phyloP scores from a whole-genome alignment of 257 asterid genomes.

The Forsythia viridissima region DNA sequence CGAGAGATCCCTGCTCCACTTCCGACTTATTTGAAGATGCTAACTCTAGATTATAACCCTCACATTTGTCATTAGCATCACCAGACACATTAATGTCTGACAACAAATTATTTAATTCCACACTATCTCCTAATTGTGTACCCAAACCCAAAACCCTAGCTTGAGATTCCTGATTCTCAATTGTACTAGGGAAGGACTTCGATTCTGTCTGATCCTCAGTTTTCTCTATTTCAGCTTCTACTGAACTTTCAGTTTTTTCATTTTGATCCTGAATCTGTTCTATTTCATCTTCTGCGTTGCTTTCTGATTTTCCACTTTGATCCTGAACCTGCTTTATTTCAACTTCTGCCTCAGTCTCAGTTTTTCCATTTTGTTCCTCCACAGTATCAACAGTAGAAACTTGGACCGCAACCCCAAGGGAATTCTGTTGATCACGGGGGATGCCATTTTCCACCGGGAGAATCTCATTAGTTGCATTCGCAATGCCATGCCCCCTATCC shows the following conservation, averaged over 20 bases:
- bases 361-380: not conserved
- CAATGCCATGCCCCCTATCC: constrained; percentile 16
- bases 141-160: constrained; percentile 18
- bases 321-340: constrained; percentile 5
- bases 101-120: constrained; percentile 8
- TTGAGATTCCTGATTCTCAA: constrained; percentile 34
- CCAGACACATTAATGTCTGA: not conserved
- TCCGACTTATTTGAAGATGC: too few relatives aligned
- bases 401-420: not conserved
- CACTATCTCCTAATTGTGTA: constrained; percentile 23
- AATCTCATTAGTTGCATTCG: constrained; percentile 14
- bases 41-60: not conserved
- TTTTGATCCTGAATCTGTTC: not conserved
- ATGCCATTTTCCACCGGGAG: constrained; percentile 1
- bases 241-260: not conserved
- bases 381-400: not conserved
- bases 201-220: not conserved
- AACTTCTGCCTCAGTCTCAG: not conserved
- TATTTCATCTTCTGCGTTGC: constrained; percentile 4
- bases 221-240: not conserved
- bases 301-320: not conserved
- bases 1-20: too few relatives aligned
- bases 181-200: constrained; percentile 19
- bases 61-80: constrained; percentile 14
- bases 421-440: constrained; percentile 11